Base-by-base conservation (phyloP, 2,329 filamentous ascomycete species). In the Phyllosticta citrichinensis region DNA sequence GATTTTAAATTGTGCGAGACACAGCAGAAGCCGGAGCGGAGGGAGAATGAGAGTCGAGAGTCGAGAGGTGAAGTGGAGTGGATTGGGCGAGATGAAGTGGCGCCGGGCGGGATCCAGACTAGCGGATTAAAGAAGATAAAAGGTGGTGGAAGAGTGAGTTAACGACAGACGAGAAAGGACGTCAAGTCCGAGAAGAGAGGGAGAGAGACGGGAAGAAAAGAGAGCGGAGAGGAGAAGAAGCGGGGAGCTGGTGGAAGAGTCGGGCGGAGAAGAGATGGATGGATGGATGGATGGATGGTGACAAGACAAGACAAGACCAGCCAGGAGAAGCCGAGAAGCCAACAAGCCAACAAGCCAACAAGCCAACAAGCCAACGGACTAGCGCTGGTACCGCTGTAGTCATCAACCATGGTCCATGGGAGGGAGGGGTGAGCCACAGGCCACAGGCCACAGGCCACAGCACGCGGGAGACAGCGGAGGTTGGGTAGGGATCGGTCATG, bases 51-150 rank as follows among this genome's bases (percentile, higher is more conserved):
- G n/a, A 30, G 24, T 30, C 2, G 27, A n/a, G 55, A 22, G 22
- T 22, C 2, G 3, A 9, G 24, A 6, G 47, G 25, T 8, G 53
- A 20, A 33, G 3, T 56, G 55, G 22, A 5, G 55, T 8, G 11
- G 55, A 27, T 10, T 22, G 27, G 12, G 54, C 19, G 10, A 5
- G 55, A 35, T 19, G 55, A 35, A 51, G 50, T 12, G 19, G 51
- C n/a, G 27, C 10, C 33, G 50, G 19, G 51, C 51, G 17, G 4
- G 27, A 52, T 60, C 58, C 58, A 53, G 35, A 40, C 58, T 33
- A 52, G 58, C 58, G 58, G 58, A 60, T 55, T 60, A 55, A 56
- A 59, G 58, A 53, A 53, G 52, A 47, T 55, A 60, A 22, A n/a
- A 52, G n/a, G 51, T 54, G 20, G n/a, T n/a, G 19, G 47, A 47